These are phyloP conservation scores for Camillea tinctor DNA, from an alignment of 2,329 filamentous ascomycete species.

Conservation along the genomic window DNA sequence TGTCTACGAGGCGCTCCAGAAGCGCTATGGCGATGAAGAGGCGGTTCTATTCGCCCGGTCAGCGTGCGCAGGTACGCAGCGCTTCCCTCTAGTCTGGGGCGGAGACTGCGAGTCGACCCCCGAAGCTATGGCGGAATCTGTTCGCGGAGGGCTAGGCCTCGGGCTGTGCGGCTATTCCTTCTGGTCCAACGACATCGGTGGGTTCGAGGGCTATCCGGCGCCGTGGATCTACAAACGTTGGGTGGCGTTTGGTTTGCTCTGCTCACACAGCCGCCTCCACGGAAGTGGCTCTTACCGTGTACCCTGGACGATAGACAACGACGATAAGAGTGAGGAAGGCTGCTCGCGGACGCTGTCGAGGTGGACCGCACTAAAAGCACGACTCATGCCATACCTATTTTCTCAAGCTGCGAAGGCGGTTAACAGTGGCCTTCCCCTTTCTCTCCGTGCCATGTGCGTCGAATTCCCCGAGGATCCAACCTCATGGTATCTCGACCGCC, in stretches of 20 bases:
- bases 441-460: conserved; percentile 63
- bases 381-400: conserved; percentile 53
- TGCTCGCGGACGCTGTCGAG: conserved; percentile 50
- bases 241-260: conserved; percentile 73
- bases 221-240: conserved; percentile 74
- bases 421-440: conserved; percentile 56
- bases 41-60: conserved; percentile 66
- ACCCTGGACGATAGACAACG: conserved; percentile 70
- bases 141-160: conserved; percentile 64
- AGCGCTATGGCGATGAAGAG: conserved; percentile 48
- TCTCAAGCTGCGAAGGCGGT: conserved; percentile 42
- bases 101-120: conserved; percentile 74
- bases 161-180: conserved; percentile 65
- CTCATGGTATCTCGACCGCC: conserved; percentile 64
- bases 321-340: conserved; percentile 54
- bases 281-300: conserved; percentile 70
- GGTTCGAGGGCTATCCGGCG: conserved; percentile 66
- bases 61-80: conserved; percentile 66
- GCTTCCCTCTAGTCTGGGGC: conserved; percentile 70
- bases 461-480: conserved; percentile 72
- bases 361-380: conserved; percentile 50
- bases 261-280: conserved; percentile 68
- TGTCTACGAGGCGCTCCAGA: conserved; percentile 65
- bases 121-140: conserved; percentile 69
- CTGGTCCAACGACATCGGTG: conserved; percentile 71